Evolutionary conservation across 768 basidiomycete genomes (phyloP).

Genomic region (Pleurotus djamor): DNA sequence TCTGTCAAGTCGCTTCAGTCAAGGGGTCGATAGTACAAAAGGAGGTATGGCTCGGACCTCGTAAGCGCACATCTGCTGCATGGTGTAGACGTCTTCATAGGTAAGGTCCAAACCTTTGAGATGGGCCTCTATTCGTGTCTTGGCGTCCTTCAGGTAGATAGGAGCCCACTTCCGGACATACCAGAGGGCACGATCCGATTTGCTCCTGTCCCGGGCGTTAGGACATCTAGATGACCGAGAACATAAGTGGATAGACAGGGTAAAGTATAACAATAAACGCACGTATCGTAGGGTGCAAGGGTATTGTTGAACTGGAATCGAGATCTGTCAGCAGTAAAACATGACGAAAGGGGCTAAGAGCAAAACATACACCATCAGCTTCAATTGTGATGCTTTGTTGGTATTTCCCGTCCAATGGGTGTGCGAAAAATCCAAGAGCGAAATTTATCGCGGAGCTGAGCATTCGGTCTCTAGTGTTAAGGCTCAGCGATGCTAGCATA

Average conservation of each 20-base stretch:
- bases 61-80: constrained; percentile 85
- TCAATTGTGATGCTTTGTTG: constrained; percentile 80
- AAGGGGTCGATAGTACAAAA: neutral
- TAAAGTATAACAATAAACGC: constrained; percentile 12
- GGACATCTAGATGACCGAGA: constrained; percentile 42
- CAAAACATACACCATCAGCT: constrained; percentile 43
- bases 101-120: constrained; percentile 61
- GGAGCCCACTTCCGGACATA: constrained; percentile 67
- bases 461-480: constrained; percentile 63
- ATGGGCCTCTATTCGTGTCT: constrained; percentile 53
- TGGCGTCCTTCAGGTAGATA: constrained; percentile 71
- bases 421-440: constrained; percentile 75
- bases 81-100: constrained; percentile 67
- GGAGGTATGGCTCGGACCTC: constrained; percentile 47
- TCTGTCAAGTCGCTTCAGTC: constrained; percentile 35
- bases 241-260: neutral
- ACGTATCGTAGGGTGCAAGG: constrained; percentile 82
- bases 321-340: constrained; percentile 11
- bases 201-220: constrained; percentile 49
- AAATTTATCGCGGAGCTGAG: constrained; percentile 63
- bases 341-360: neutral
- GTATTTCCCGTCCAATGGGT: constrained; percentile 70
- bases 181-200: constrained; percentile 51
- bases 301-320: constrained; percentile 72
- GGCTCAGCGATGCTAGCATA: neutral